Evolutionary conservation across 805 yeast genomes (phyloP).

Genomic region (Starmera caribaea): DNA sequence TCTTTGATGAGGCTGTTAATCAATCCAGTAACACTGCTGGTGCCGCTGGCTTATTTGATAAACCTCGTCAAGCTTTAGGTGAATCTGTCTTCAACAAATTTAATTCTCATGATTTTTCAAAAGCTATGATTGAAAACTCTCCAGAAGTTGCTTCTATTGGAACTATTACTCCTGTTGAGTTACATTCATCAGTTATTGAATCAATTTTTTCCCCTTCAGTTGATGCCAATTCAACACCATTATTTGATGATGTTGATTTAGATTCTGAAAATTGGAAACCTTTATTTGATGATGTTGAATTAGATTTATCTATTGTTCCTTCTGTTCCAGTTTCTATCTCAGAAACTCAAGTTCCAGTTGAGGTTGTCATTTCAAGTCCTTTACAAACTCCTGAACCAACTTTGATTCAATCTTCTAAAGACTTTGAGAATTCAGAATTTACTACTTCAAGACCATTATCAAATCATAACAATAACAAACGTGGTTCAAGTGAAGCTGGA

Average conservation of each 20-base stretch:
- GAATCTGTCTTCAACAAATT: conserved; percentile 19
- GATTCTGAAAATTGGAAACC: conserved; percentile 51
- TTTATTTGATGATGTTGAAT: conserved; percentile 35
- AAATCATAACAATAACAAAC: conserved; percentile 6
- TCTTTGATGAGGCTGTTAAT: conserved; percentile 16
- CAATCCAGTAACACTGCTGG: conserved; percentile 1
- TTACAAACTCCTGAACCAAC: neutral
- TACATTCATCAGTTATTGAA: conserved; percentile 58
- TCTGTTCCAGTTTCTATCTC: neutral
- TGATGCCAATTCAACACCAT: conserved; percentile 48
- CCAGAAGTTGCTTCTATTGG: conserved; percentile 18
- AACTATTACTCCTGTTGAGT: conserved; percentile 38
- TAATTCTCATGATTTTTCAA: conserved; percentile 10
- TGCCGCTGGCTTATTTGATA: conserved; percentile 1
- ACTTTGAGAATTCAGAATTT: conserved; percentile 2
- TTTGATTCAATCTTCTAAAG: conserved; percentile 1
- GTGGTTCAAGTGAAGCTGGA: conserved; percentile 18
- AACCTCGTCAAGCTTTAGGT: conserved; percentile 20
- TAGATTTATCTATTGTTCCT: conserved; percentile 6
- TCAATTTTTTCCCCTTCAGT: conserved; percentile 28
- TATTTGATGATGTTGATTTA: conserved; percentile 34
- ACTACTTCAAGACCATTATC: conserved; percentile 1
- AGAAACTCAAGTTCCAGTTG: conserved; percentile 20
- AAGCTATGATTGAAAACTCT: conserved; percentile 12
- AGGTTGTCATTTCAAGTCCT: conserved; percentile 15